Evolutionary conservation across 805 yeast species (phyloP).

Genomic region (Starmerella roubikii): DNA sequence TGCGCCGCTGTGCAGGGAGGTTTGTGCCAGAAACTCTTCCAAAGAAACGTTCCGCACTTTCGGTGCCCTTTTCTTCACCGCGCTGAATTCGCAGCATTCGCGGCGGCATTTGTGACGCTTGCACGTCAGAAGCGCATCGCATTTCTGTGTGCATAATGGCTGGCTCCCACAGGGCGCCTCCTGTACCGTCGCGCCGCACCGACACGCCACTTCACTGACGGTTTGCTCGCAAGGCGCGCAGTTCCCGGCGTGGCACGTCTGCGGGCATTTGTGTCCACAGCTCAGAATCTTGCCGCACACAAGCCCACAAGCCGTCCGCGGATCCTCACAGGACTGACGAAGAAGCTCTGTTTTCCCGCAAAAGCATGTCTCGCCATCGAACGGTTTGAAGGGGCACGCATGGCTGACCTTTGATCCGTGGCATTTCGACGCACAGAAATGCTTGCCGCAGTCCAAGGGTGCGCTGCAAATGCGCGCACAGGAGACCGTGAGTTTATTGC

Average conservation of each 20-base stretch:
- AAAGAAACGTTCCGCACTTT: no score
- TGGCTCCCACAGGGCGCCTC: constrained; percentile 18
- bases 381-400: constrained; percentile 11
- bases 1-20: no score
- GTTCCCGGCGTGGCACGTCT: constrained; percentile 7
- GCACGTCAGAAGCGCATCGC: constrained; percentile 6
- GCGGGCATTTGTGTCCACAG: constrained; percentile 12
- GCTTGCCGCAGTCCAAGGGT: constrained; percentile 11
- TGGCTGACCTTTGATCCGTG: constrained; percentile 9
- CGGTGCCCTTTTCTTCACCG: background rate
- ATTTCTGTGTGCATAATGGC: constrained; percentile 1
- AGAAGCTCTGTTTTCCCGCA: constrained; percentile 14
- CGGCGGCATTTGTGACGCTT: constrained; percentile 4
- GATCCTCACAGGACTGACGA: constrained; percentile 12
- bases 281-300: constrained; percentile 9
- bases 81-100: constrained; percentile 7
- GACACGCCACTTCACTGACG: constrained; percentile 1
- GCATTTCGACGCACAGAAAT: constrained; percentile 10
- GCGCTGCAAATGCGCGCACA: constrained; percentile 11
- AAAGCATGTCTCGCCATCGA: constrained; percentile 16
- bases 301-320: constrained; percentile 8
- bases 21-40: background rate
- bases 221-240: constrained; percentile 7
- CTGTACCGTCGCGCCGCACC: constrained; percentile 4
- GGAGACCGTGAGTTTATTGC: constrained; percentile 1